A percentile compares a stretch with the other conserved stretches of the same genome.
phyloP scores from a whole-genome alignment of 352 stramenopile genomes.

The Globisporangium nagaii region DNA sequence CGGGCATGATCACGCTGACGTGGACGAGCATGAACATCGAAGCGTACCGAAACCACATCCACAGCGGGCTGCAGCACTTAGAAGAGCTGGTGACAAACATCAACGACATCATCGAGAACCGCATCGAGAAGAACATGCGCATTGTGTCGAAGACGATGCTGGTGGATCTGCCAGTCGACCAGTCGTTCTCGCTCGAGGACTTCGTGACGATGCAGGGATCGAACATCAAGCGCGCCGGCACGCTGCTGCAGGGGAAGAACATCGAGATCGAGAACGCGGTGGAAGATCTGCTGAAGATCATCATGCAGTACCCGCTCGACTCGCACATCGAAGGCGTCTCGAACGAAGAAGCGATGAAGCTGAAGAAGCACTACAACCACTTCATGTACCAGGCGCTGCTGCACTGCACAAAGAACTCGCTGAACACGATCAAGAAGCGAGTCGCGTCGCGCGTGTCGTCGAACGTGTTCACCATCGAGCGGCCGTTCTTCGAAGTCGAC shows the following conservation, averaged over 20 bases:
- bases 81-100: slow-evolving; percentile 98
- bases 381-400: slow-evolving; percentile 98
- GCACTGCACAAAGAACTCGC: slow-evolving; percentile 97
- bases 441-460: slow-evolving; percentile 89
- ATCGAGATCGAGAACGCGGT: slow-evolving; percentile 98
- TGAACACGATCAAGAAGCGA: slow-evolving; percentile 98
- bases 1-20: slow-evolving; percentile 98
- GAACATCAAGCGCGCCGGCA: slow-evolving; percentile 90
- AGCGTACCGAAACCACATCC: slow-evolving; percentile 93
- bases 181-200: slow-evolving; percentile 96
- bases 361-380: slow-evolving; percentile 99
- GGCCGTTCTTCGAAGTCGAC: slow-evolving; percentile 98
- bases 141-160: slow-evolving; percentile 97
- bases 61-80: slow-evolving; percentile 91
- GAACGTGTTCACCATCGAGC: slow-evolving; percentile 89
- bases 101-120: slow-evolving; percentile 99
- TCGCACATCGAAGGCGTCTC: slow-evolving; percentile 93
- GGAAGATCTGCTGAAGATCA: slow-evolving; percentile 96
- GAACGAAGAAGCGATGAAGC: slow-evolving; percentile 92
- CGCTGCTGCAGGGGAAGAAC: slow-evolving; percentile 96
- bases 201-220: slow-evolving; percentile 97
- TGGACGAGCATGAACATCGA: slow-evolving; percentile 99
- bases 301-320: slow-evolving; percentile 93
- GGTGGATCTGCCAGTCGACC: slow-evolving; percentile 94
- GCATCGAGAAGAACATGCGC: slow-evolving; percentile 98